phyloP scores from a whole-genome alignment of 345 rosid species.

The Boechera retrofracta region DNA sequence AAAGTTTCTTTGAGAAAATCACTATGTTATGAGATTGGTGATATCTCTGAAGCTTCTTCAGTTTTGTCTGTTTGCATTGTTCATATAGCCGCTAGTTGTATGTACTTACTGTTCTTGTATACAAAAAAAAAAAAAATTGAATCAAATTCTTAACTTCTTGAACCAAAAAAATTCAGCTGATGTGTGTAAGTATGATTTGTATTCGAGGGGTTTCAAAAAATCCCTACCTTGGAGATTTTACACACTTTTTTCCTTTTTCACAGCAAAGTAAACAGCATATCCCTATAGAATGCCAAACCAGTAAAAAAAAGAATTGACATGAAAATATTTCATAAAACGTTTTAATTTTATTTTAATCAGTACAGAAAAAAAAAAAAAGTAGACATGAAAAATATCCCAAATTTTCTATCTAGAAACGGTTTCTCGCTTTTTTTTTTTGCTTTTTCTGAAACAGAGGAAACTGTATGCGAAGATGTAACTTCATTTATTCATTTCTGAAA shows the following conservation, averaged over 20 bases:
- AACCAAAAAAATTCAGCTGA: background rate
- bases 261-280: background rate
- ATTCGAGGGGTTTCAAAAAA: background rate
- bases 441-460: constrained; percentile 2
- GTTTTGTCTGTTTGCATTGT: constrained; percentile 41
- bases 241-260: too few species aligned
- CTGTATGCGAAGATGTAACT: constrained; percentile 16
- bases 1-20: constrained; percentile 25
- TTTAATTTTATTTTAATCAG: too few species aligned
- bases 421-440: background rate
- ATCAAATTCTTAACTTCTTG: background rate
- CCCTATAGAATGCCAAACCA: background rate
- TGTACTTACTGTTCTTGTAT: constrained; percentile 30
- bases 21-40: constrained; percentile 29
- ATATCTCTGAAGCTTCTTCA: constrained; percentile 33
- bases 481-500: background rate
- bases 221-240: background rate
- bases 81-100: constrained; percentile 31
- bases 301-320: too few species aligned
- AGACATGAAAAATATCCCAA: background rate
- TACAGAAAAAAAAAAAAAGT: too few species aligned
- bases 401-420: constrained; percentile 17
- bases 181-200: background rate
- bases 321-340: background rate
- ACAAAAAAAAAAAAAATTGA: constrained; percentile 1